Evolutionary conservation across 2,329 filamentous ascomycete genomes (phyloP).

Genomic region (Paecilomyces niveus): DNA sequence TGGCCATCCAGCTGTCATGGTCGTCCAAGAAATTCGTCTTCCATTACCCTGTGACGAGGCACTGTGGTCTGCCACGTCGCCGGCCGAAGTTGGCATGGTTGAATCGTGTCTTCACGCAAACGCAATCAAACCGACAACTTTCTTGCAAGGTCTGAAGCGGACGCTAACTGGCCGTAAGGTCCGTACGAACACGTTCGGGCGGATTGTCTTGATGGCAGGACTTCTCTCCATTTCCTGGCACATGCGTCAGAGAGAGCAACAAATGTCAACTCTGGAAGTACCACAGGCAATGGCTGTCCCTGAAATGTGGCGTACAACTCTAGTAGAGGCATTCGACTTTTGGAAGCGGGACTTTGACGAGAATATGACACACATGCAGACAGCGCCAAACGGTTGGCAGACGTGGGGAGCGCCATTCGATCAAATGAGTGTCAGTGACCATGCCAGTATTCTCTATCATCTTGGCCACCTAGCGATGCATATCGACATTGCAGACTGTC

Average conservation of each 20-base stretch:
- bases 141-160: conserved; percentile 83
- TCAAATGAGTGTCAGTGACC: conserved; percentile 13
- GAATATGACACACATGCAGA: conserved; percentile 53
- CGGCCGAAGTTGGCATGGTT: conserved; percentile 75
- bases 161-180: conserved; percentile 82
- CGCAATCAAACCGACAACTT: conserved; percentile 76
- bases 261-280: conserved; percentile 80
- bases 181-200: conserved; percentile 85
- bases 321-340: conserved; percentile 83
- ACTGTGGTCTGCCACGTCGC: conserved; percentile 84
- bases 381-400: conserved; percentile 13
- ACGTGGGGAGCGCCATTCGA: neutral
- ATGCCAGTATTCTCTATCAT: conserved; percentile 73
- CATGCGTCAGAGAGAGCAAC: conserved; percentile 91
- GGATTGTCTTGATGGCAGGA: conserved; percentile 89
- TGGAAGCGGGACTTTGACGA: conserved; percentile 93
- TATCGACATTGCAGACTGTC: conserved; percentile 90
- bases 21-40: conserved; percentile 87
- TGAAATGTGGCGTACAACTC: conserved; percentile 80
- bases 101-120: conserved; percentile 74
- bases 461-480: conserved; percentile 97
- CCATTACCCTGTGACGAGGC: conserved; percentile 88
- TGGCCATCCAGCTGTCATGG: conserved; percentile 93
- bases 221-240: conserved; percentile 93
- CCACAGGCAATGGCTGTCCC: conserved; percentile 73